Conservation (phyloP, 2,329 filamentous ascomycete species). For the Penicillium sp. region DNA sequence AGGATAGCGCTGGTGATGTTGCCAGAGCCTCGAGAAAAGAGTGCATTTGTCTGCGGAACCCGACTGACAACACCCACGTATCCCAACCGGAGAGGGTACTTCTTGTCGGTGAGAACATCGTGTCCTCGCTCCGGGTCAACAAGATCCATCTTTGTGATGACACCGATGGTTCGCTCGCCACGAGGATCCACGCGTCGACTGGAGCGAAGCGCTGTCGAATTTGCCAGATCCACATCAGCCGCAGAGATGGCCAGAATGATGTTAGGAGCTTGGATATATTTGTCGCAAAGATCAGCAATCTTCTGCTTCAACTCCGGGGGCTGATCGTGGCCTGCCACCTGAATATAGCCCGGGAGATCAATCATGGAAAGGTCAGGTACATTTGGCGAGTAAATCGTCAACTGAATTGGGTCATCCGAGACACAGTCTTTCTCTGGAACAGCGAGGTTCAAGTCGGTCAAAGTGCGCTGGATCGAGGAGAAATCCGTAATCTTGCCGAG, state of each 20-base stretch:
- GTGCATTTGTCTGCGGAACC: conserved; percentile 64
- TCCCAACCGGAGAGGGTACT: conserved; percentile 91
- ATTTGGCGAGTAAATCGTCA: conserved; percentile 92
- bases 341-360: conserved; percentile 95
- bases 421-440: conserved; percentile 91
- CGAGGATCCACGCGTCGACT: conserved; percentile 90
- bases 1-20: conserved; percentile 80
- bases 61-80: conserved; percentile 95
- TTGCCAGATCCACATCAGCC: conserved; percentile 94
- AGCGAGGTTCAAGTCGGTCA: conserved; percentile 92
- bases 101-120: conserved; percentile 78
- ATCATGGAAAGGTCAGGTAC: conserved; percentile 95
- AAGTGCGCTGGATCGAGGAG: conserved; percentile 74
- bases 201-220: conserved; percentile 87
- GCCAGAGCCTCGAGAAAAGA: conserved; percentile 80
- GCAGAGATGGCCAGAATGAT: conserved; percentile 97
- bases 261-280: conserved; percentile 95
- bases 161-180: conserved; percentile 93
- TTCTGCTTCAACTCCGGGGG: conserved; percentile 91
- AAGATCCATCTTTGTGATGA: conserved; percentile 99
- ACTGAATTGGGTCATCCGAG: conserved; percentile 92
- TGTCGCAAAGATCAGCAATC: conserved; percentile 94
- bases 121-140: conserved; percentile 80
- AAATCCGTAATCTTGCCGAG: conserved; percentile 92
- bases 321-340: conserved; percentile 89